Evolutionary conservation across 2,329 filamentous ascomycete genomes (phyloP), one percentile per base, ranked within the genome.

Genomic region (Pyrenochaeta sp.): DNA sequence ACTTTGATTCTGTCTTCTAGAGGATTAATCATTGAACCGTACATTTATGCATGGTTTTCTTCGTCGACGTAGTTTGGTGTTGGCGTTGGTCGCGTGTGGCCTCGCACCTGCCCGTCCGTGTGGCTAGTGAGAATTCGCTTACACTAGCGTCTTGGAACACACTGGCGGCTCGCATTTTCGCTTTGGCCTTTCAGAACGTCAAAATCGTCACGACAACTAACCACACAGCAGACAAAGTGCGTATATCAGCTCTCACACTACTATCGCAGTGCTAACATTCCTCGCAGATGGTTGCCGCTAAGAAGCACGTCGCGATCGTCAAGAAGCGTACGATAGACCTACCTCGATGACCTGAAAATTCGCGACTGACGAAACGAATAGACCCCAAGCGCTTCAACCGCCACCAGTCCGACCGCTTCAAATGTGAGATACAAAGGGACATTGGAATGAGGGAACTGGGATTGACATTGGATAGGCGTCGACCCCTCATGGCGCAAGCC

Each of bases 261-360:
- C 47, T 56, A 52, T 36, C 39, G 45, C 60, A 58, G 36, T 63
- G 62, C 72, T 77, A 55, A 77, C 56, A 52, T 15, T 32, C 15
- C 30, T 42, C 46, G 22, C 66, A 94, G 93, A 98, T 98, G 95
- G 93, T 94, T 88, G 88, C 93, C 90, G 91, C 94, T 85, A 96
- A 96, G 91, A 96, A 96, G 88, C 95, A 98, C 85, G 89, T 98
- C 81, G 90, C 93, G 80, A 99, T 99, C 88, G 92, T 99, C 81
- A 99, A 99, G 92, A 99, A 99, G 93, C 93, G 93, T 96, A 94
- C 81, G 92, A 93, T 60, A 60, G 48, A 56, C 53, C 68, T 51
- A 54, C 62, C 59, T 61, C 63, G 43, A 42, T 61, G 59, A 65
- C 47, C 25, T 62, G 59, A 72, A 69, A 66, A 66, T 68, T 64